Evolutionary conservation across 2,329 filamentous ascomycete species (phyloP).

Genomic region (Rhinocladiella similis): DNA sequence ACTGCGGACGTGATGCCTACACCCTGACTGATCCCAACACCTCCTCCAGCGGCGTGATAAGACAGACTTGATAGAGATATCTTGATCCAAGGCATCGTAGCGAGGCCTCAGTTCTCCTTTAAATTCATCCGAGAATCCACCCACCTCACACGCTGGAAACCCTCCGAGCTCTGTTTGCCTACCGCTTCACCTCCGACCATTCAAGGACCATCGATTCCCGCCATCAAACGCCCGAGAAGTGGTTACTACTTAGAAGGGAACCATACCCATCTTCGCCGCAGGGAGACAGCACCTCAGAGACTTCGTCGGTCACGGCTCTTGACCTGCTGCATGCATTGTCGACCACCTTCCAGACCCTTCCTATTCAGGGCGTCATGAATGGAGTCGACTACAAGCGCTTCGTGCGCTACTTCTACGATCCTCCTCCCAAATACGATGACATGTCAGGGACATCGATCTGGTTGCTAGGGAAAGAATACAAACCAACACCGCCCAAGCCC

Average conservation of each 20-base stretch:
- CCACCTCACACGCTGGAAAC: constrained; percentile 15
- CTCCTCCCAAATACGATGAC: constrained; percentile 78
- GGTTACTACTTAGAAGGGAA: not conserved
- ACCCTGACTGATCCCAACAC: not conserved
- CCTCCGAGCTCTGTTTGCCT: constrained; percentile 23
- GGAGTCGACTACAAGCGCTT: constrained; percentile 78
- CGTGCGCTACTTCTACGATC: constrained; percentile 90
- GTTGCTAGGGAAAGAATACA: constrained; percentile 71
- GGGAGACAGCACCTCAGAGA: not conserved
- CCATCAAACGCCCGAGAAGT: constrained; percentile 6
- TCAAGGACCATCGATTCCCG: constrained; percentile 1
- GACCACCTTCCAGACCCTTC: constrained; percentile 19
- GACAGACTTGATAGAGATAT: too few relatives aligned
- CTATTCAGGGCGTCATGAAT: constrained; percentile 50
- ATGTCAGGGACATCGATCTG: constrained; percentile 70
- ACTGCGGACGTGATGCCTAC: not conserved
- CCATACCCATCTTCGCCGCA: not conserved
- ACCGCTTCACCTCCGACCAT: constrained; percentile 8
- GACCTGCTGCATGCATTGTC: constrained; percentile 25
- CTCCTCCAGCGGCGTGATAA: not conserved
- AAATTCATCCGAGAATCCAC: too few relatives aligned
- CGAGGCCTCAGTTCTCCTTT: too few relatives aligned
- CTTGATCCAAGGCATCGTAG: too few relatives aligned
- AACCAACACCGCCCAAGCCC: constrained; percentile 29
- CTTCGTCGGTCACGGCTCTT: constrained; percentile 6